Evolutionary conservation across 2,329 filamentous ascomycete species (phyloP).

Genomic region (Colletotrichum simmondsii): DNA sequence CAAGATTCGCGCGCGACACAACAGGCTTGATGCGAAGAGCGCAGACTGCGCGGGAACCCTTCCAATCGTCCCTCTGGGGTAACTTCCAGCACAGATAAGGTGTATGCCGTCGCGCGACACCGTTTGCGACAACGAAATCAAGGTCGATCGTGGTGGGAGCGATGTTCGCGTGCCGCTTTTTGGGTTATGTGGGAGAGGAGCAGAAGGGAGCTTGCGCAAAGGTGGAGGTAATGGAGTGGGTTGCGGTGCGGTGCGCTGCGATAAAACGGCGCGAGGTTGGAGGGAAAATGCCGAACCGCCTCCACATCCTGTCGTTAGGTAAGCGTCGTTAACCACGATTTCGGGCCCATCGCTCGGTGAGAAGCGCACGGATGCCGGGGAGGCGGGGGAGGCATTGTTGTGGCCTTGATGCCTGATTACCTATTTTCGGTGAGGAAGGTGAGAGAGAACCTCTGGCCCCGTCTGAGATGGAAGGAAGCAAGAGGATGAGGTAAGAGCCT

Average conservation of each 20-base stretch:
- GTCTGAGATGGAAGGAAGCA: neutral
- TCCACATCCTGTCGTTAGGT: slow-evolving; percentile 25
- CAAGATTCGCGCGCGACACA: slow-evolving; percentile 27
- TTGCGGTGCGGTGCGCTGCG: slow-evolving; percentile 22
- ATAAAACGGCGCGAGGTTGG: slow-evolving; percentile 35
- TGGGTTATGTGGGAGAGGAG: slow-evolving; percentile 12
- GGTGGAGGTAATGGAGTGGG: slow-evolving; percentile 33
- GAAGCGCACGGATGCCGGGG: neutral
- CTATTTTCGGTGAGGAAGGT: neutral
- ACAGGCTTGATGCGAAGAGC: slow-evolving; percentile 14
- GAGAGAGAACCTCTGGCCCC: too few relatives aligned
- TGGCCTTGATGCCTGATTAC: neutral
- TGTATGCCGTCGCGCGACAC: neutral
- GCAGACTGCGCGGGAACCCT: slow-evolving; percentile 13
- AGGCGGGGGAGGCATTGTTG: neutral
- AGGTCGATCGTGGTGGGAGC: neutral
- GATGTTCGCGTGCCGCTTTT: slow-evolving; percentile 31
- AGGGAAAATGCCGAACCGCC: slow-evolving; percentile 32
- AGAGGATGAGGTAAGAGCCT: neutral
- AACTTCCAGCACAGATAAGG: neutral
- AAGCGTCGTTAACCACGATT: slow-evolving; percentile 13
- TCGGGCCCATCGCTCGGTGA: slow-evolving; percentile 16
- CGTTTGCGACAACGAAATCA: slow-evolving; percentile 18
- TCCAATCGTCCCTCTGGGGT: slow-evolving; percentile 16
- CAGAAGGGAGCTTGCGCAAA: slow-evolving; percentile 33